These are phyloP conservation scores for Geoglossum cookeanum DNA, from an alignment of 2,329 filamentous ascomycete genomes.

Conservation along the genomic window DNA sequence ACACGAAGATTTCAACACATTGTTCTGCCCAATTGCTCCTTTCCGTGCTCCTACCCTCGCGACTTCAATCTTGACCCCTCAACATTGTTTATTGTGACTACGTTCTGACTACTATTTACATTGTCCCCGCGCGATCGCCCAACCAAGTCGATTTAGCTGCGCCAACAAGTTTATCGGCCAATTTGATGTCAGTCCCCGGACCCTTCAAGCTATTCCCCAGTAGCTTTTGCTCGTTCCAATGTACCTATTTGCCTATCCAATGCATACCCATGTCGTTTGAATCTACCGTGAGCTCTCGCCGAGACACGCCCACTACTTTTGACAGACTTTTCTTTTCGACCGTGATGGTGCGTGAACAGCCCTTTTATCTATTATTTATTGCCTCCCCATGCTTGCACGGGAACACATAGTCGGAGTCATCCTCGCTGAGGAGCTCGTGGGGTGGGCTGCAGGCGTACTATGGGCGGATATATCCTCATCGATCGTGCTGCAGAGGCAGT, in stretches of 20 bases:
- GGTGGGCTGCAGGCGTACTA: conserved; percentile 53
- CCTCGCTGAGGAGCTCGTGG: conserved; percentile 19
- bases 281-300: conserved; percentile 4
- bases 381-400: conserved; percentile 5
- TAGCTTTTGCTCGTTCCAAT: neutral
- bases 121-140: no score
- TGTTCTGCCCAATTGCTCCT: no score
- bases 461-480: conserved; percentile 87
- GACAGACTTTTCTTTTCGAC: conserved; percentile 78
- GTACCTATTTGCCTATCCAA: no score
- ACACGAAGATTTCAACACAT: no score
- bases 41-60: no score
- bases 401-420: neutral
- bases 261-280: neutral
- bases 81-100: no score
- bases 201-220: neutral
- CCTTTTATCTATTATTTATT: neutral
- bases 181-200: conserved; percentile 50
- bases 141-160: no score
- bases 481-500: conserved; percentile 72
- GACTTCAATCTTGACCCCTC: no score
- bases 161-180: conserved; percentile 74
- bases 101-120: no score
- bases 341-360: conserved; percentile 58
- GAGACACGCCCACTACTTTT: conserved; percentile 7